Evolutionary conservation across 495 filamentous ascomycete species (phyloP), one percentile per base, ranked within the genome.

Genomic region (Neurospora hispaniola): DNA sequence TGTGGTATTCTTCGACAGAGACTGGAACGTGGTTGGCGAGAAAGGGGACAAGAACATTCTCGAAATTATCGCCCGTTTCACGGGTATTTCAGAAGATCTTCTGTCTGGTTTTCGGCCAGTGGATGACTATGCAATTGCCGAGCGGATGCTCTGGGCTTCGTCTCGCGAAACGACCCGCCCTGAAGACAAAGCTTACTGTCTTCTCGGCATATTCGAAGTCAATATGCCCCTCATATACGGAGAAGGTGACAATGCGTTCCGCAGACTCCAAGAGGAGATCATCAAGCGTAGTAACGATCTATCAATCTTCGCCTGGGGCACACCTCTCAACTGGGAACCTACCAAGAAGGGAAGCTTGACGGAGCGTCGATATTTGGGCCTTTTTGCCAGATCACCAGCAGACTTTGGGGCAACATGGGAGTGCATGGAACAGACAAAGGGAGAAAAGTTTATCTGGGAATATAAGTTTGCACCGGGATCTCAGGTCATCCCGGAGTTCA

Each of bases 1-100:
- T 8, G 71, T 85, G 2, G 14, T 69, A 0, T 82, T 85, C 35
- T 81, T 74, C 72, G 62, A 69, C 39, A 23, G 71, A 31, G n/a
- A 48, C 18, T 31, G 71, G 71, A 39, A 42, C 20, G 35, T 16
- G 18, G 2, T 69, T 10, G 39, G 42, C 0, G 6, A 16, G 12
- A 62, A 31, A 31, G 4, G 3, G 0, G 20, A 31, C 20, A 2
- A 59, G 1, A 2, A 1, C 4, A n/a, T 48, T 8, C 18, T 31
- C 11, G 2, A 27, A 10, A 14, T 5, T 8, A 46, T 62, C 16
- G 27, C 1, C 0, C 20, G 23, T 3, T 38, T 31, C 41, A 77
- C 72, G 10, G 38, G 71, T 35, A 72, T 73, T 68, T 8, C 69
- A n/a, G 7, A 2, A 4, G 2, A 11, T 35, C 5, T 8, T 3